Evolutionary conservation across 1,139 yeast genomes (phyloP).

Genomic region (Yamadazyma mexicana): DNA sequence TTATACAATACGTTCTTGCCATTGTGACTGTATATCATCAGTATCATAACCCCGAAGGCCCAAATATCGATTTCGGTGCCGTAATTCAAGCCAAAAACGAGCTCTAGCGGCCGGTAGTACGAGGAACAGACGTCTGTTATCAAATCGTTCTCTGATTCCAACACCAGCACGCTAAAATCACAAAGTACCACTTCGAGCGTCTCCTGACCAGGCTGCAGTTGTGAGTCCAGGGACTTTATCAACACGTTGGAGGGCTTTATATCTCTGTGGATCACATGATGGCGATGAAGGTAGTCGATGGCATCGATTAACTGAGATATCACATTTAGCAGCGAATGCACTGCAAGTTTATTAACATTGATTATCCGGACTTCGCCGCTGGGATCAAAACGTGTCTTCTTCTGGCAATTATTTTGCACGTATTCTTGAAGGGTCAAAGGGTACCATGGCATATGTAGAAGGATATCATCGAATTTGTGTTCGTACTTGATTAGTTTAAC

Average conservation of each 20-base stretch:
- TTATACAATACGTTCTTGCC: conserved; percentile 43
- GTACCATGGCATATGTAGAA: conserved; percentile 36
- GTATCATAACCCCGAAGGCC: conserved; percentile 70
- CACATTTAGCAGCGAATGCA: conserved; percentile 17
- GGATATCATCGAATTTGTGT: conserved; percentile 31
- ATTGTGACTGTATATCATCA: conserved; percentile 54
- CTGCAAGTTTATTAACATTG: conserved; percentile 18
- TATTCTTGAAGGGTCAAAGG: conserved; percentile 27
- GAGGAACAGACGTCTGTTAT: conserved; percentile 70
- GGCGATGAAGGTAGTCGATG: conserved; percentile 32
- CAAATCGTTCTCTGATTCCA: conserved; percentile 40
- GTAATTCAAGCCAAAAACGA: conserved; percentile 69
- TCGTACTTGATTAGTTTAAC: conserved; percentile 25
- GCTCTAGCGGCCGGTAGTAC: conserved; percentile 81
- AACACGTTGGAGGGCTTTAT: conserved; percentile 79
- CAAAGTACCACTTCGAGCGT: conserved; percentile 49
- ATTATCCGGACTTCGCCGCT: conserved; percentile 9
- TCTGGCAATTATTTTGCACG: conserved; percentile 17
- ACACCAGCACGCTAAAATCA: conserved; percentile 80
- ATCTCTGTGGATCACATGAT: conserved; percentile 83
- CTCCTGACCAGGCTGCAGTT: too few relatives aligned
- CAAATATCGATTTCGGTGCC: conserved; percentile 71
- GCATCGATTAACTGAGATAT: conserved; percentile 21
- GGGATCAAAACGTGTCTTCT: conserved; percentile 11
- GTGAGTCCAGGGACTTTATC: conserved; percentile 15